A percentile compares a stretch with the other conserved stretches of the same genome.
These are phyloP conservation scores for Blastosporella zonata DNA, from an alignment of 1,284 basidiomycete genomes.

Conservation along the genomic window DNA sequence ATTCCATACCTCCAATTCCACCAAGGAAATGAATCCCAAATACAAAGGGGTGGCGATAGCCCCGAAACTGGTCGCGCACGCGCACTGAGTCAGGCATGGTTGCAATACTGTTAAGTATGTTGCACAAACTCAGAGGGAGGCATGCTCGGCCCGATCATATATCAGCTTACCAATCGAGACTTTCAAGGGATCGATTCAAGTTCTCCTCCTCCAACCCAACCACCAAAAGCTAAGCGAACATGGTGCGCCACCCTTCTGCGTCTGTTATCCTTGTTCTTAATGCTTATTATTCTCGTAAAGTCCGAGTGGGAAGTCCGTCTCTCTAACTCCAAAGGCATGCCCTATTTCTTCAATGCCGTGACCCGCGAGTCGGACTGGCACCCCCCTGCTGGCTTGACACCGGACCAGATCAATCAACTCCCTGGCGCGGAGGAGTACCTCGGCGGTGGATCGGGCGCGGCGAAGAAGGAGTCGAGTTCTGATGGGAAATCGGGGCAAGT, in stretches of 20 bases:
- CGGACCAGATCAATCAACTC: conserved; percentile 60
- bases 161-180: neutral
- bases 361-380: conserved; percentile 85
- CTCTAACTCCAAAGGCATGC: conserved; percentile 75
- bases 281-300: neutral
- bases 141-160: neutral
- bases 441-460: conserved; percentile 2
- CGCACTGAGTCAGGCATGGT: neutral
- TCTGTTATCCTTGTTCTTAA: neutral
- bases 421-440: conserved; percentile 67
- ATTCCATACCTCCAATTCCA: conserved; percentile 37
- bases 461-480: neutral
- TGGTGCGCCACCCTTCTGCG: conserved; percentile 5
- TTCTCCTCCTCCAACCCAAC: neutral
- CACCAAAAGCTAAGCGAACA: neutral
- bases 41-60: conserved; percentile 48
- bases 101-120: too few species aligned
- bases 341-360: conserved; percentile 86
- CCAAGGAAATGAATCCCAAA: conserved; percentile 39
- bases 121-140: neutral
- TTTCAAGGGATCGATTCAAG: conserved; percentile 4
- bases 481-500: conserved; percentile 55
- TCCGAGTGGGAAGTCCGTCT: conserved; percentile 80
- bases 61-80: conserved; percentile 27
- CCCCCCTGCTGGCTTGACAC: conserved; percentile 62